Evolutionary conservation across 345 rosid species (phyloP), one percentile per base, ranked within the genome.

Genomic region (sweet orange (Citrus sinensis)): DNA sequence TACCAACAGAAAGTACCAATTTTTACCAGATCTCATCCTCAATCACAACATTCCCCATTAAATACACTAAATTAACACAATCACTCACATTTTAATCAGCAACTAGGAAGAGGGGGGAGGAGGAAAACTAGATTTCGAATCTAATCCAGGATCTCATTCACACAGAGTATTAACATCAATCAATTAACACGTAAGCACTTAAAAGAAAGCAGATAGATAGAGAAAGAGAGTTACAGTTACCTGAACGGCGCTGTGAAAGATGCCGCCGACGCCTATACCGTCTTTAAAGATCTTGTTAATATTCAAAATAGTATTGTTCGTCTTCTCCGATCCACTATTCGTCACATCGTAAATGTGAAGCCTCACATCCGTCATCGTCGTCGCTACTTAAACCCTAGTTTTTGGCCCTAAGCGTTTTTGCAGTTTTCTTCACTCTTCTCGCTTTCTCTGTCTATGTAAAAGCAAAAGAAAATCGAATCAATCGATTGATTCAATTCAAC

Each of bases 161-260:
- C 30, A 71, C 62, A 2, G 20, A 54, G n/a, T 13, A 40, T 29
- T 25, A n/a, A 46, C 51, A 61, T 34, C 2, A 39, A 72, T 1
- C 46, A 16, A 71, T 32, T n/a, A 70, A 60, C 1, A 51, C 11
- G 71, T 39, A 22, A 30, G 46, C 9, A 27, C 25, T 3, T 22
- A 8, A 17, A 3, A 32, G 24, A 34, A 19, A 25, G 22, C 1
- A 74, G 17, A 8, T 24, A 42, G 76, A 63, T n/a, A 59, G 27
- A 42, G 51, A 42, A 11, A 42, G 51, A 42, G 56, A n/a, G 54
- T 16, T 34, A 91, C 99, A n/a, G 54, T 16, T 29, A 92, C 99
- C 98, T 96, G 97, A 76, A 96, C 89, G 24, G 99, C 99, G 85
- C 98, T 92, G 86, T 96, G 99, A 85, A 96, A 93, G 89, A 93